Conservation (phyloP, 768 basidiomycete genomes). For the Suillus subalutaceus region DNA sequence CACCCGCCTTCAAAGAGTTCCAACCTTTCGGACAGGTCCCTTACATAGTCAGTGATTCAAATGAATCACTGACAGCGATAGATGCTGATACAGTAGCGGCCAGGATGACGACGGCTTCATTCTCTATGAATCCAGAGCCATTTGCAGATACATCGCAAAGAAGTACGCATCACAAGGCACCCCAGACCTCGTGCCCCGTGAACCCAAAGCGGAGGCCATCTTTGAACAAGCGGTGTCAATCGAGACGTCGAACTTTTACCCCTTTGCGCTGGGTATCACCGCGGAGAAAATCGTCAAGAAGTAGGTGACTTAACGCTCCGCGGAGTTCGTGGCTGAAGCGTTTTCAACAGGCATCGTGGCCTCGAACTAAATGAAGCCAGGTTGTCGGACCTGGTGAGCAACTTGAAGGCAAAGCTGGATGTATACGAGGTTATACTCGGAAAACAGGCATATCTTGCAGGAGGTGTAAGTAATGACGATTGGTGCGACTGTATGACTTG, state of each 20-base stretch:
- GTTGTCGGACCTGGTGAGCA: slow-evolving; percentile 24
- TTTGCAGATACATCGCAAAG: slow-evolving; percentile 52
- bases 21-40: slow-evolving; percentile 42
- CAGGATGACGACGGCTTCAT: slow-evolving; percentile 60
- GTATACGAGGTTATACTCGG: slow-evolving; percentile 55
- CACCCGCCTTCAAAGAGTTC: slow-evolving; percentile 21
- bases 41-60: slow-evolving; percentile 21
- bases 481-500: not conserved
- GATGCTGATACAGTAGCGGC: not conserved
- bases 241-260: slow-evolving; percentile 50
- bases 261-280: slow-evolving; percentile 43
- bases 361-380: slow-evolving; percentile 26
- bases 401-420: slow-evolving; percentile 44
- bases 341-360: slow-evolving; percentile 15
- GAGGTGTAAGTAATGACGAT: slow-evolving; percentile 43
- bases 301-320: slow-evolving; percentile 33
- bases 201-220: slow-evolving; percentile 37
- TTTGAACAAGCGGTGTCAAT: slow-evolving; percentile 47
- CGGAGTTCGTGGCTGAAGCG: not conserved
- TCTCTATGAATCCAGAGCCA: slow-evolving; percentile 59
- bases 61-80: not conserved
- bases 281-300: slow-evolving; percentile 54
- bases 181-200: slow-evolving; percentile 47
- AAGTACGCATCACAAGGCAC: slow-evolving; percentile 54
- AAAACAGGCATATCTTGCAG: slow-evolving; percentile 57